Evolutionary conservation across 805 yeast species (phyloP).

Genomic region (Saturnispora hagleri): DNA sequence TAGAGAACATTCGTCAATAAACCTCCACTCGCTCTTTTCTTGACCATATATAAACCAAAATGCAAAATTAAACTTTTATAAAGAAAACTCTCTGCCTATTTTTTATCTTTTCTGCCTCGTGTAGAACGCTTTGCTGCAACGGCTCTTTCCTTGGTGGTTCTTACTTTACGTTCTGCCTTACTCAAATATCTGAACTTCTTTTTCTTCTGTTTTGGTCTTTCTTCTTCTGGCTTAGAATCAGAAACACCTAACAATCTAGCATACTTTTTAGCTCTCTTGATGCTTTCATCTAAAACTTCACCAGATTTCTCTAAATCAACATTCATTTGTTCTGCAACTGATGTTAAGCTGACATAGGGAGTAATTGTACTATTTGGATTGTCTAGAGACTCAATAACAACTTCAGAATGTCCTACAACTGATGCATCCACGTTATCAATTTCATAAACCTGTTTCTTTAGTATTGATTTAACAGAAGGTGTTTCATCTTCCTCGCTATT

Average conservation of each 20-base stretch:
- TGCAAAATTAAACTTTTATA: not conserved
- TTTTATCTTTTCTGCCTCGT: slow-evolving; percentile 18
- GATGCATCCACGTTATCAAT: slow-evolving; percentile 30
- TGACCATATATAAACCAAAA: not conserved
- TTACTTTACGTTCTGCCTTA: slow-evolving; percentile 62
- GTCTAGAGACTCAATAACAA: slow-evolving; percentile 49
- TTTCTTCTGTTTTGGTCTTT: slow-evolving; percentile 38
- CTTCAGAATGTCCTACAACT: slow-evolving; percentile 39
- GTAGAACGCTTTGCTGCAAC: slow-evolving; percentile 7
- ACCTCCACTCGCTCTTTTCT: not conserved
- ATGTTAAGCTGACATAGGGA: slow-evolving; percentile 22
- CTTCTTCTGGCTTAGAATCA: slow-evolving; percentile 29
- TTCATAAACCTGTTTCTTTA: slow-evolving; percentile 35
- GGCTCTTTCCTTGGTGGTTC: slow-evolving; percentile 37
- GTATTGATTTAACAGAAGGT: slow-evolving; percentile 30
- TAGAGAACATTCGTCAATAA: slow-evolving; percentile 14
- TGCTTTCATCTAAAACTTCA: slow-evolving; percentile 62
- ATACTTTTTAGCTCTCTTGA: slow-evolving; percentile 73
- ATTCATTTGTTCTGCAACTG: slow-evolving; percentile 50
- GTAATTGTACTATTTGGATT: slow-evolving; percentile 29
- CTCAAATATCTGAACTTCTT: slow-evolving; percentile 85
- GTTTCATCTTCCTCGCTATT: slow-evolving; percentile 15
- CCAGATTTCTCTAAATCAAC: slow-evolving; percentile 65
- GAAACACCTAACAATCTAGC: slow-evolving; percentile 57
- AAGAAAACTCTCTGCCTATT: not conserved